These are phyloP conservation scores for Nothophytophthora sp. DNA, from an alignment of 352 stramenopile species.

Conservation along the genomic window DNA sequence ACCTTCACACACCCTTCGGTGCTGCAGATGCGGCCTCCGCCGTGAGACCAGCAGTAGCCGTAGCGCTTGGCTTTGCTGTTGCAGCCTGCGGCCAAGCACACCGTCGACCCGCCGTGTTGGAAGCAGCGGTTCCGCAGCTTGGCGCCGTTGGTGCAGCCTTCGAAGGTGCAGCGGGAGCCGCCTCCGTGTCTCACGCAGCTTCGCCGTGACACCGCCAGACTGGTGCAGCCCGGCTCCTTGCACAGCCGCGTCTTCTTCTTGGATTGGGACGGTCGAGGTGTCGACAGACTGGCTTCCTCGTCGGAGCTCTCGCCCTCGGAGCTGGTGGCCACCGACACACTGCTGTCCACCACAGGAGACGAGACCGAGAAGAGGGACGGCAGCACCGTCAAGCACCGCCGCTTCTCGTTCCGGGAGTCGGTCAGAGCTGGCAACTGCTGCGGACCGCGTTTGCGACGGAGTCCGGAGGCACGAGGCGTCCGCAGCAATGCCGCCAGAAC, in stretches of 20 bases:
- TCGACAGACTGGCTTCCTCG: constrained; percentile 17
- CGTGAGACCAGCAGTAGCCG: constrained; percentile 82
- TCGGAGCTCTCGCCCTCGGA: constrained; percentile 36
- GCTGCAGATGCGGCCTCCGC: constrained; percentile 71
- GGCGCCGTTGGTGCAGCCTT: constrained; percentile 66
- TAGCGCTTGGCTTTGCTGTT: constrained; percentile 79
- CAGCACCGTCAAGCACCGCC: constrained; percentile 8
- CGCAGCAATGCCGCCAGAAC: constrained; percentile 18
- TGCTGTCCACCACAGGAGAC: constrained; percentile 16
- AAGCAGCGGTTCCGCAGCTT: constrained; percentile 81
- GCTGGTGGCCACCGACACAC: constrained; percentile 15
- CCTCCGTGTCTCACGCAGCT: constrained; percentile 50
- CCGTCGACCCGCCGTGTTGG: constrained; percentile 74
- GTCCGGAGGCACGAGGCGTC: background rate
- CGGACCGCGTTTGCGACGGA: constrained; percentile 12
- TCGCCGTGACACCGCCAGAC: constrained; percentile 55
- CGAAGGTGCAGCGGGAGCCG: constrained; percentile 44
- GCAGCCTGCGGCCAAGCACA: constrained; percentile 63
- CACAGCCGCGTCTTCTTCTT: constrained; percentile 62
- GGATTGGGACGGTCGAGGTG: background rate
- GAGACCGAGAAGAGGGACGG: constrained; percentile 25
- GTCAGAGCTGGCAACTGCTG: constrained; percentile 5
- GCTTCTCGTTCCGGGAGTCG: constrained; percentile 13
- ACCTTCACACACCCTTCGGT: constrained; percentile 60
- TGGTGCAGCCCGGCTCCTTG: constrained; percentile 67